These are phyloP conservation scores for Breviolum minutum DNA, from an alignment of 73 alveolate species.

Conservation along the genomic window DNA sequence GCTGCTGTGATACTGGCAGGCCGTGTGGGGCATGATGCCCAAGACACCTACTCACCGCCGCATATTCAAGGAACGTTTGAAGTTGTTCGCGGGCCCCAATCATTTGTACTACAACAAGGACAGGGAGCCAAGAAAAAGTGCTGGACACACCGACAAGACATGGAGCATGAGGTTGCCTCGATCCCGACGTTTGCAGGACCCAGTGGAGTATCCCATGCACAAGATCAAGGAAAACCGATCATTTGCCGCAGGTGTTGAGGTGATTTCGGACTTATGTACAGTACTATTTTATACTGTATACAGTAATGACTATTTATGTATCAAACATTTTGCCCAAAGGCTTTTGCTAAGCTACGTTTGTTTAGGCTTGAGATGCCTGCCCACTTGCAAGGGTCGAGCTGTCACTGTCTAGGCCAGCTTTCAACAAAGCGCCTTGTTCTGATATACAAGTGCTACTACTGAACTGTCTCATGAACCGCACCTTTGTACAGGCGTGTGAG, in stretches of 20 bases:
- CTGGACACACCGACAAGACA: not conserved
- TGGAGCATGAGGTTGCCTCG: not conserved
- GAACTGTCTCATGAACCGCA: too few species aligned
- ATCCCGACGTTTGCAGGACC: not conserved
- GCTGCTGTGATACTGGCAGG: not conserved
- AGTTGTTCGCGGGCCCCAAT: conserved; percentile 81
- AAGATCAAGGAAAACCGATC: conserved; percentile 47
- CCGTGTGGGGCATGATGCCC: conserved; percentile 92
- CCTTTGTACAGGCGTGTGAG: too few species aligned
- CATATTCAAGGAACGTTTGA: conserved; percentile 82
- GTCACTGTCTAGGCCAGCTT: too few species aligned
- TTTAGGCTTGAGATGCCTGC: too few species aligned
- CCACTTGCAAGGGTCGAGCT: too few species aligned
- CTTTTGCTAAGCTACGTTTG: too few species aligned
- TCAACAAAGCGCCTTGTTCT: too few species aligned
- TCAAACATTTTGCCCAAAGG: too few species aligned
- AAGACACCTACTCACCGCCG: conserved; percentile 57
- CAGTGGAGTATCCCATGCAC: conserved; percentile 92
- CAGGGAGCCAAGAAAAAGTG: not conserved
- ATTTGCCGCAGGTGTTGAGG: not conserved
- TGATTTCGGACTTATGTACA: not conserved
- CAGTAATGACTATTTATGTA: not conserved
- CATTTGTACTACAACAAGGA: conserved; percentile 90
- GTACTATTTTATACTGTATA: not conserved
- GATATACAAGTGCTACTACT: too few species aligned